Evolutionary conservation across 116 monocot genomes (phyloP).

Genomic region (Iris pallida): DNA sequence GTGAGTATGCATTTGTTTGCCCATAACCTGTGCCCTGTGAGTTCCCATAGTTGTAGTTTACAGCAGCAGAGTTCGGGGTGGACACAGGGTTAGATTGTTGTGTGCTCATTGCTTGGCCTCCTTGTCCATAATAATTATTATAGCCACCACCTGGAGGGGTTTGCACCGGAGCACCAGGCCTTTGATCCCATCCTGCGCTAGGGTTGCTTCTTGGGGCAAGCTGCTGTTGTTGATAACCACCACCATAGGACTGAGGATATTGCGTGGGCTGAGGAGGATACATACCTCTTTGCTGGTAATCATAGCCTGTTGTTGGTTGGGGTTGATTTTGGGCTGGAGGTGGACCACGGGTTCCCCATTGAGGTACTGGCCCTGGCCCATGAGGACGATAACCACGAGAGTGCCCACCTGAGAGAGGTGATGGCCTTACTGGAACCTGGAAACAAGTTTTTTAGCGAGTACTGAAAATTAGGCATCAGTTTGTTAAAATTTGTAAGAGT

Average conservation of each 20-base stretch:
- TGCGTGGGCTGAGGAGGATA: slow-evolving; percentile 45
- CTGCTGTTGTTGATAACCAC: slow-evolving; percentile 35
- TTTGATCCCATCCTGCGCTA: slow-evolving; percentile 52
- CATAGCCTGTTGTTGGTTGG: slow-evolving; percentile 33
- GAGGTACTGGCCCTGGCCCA: slow-evolving; percentile 18
- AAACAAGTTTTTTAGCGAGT: not conserved
- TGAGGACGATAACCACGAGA: slow-evolving; percentile 48
- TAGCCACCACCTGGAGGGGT: slow-evolving; percentile 30
- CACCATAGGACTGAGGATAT: slow-evolving; percentile 39
- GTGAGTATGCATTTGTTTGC: slow-evolving; percentile 38
- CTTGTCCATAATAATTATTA: slow-evolving; percentile 59
- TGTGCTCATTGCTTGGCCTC: slow-evolving; percentile 19
- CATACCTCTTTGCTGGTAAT: slow-evolving; percentile 69
- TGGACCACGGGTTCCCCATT: slow-evolving; percentile 48
- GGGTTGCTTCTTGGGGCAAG: slow-evolving; percentile 22
- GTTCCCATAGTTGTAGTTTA: slow-evolving; percentile 48
- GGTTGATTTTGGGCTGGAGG: slow-evolving; percentile 17
- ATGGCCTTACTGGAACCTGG: slow-evolving; percentile 37
- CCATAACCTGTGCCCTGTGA: slow-evolving; percentile 39
- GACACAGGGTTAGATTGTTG: slow-evolving; percentile 34
- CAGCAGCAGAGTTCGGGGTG: slow-evolving; percentile 15
- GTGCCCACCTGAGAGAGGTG: slow-evolving; percentile 19
- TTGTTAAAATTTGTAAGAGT: too few relatives aligned
- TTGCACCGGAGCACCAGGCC: slow-evolving; percentile 33
- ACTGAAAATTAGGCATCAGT: not conserved